Evolutionary conservation across 805 yeast species (phyloP).

Genomic region (Yamadazyma nakazawae): DNA sequence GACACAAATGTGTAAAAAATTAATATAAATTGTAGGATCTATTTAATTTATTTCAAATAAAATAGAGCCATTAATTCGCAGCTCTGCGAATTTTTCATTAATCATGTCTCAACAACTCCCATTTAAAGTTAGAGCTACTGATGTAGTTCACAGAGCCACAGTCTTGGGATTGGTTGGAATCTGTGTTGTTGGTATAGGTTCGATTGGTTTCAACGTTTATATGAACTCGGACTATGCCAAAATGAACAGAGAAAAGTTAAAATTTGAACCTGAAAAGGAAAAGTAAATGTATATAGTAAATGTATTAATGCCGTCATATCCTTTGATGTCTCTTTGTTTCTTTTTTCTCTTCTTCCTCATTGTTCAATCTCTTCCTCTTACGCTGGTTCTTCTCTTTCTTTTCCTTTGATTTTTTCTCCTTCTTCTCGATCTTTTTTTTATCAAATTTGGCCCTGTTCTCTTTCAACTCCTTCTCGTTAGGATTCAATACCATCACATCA

Average conservation of each 20-base stretch:
- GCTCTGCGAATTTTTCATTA: not conserved
- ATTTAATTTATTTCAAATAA: not conserved
- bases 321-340: not conserved
- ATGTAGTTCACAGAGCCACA: constrained; percentile 40
- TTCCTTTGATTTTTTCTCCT: constrained; percentile 5
- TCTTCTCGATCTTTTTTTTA: constrained; percentile 16
- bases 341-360: not conserved
- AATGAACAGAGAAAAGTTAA: constrained; percentile 39
- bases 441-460: constrained; percentile 20
- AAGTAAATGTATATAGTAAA: constrained; percentile 3
- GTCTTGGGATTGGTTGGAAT: constrained; percentile 41
- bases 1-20: not conserved
- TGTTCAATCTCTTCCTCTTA: constrained; percentile 2
- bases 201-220: constrained; percentile 38
- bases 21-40: not conserved
- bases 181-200: constrained; percentile 39
- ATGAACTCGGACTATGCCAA: constrained; percentile 43
- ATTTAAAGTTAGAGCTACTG: constrained; percentile 42
- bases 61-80: not conserved
- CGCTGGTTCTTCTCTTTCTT: not conserved
- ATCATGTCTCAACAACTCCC: constrained; percentile 32
- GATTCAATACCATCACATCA: constrained; percentile 34
- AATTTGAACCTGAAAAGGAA: constrained; percentile 21
- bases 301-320: not conserved
- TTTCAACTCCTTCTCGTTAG: constrained; percentile 11